Evolutionary conservation across 2,329 filamentous ascomycete species (phyloP), one percentile per base, ranked within the genome.

Genomic region (Aspergillus amoenus): DNA sequence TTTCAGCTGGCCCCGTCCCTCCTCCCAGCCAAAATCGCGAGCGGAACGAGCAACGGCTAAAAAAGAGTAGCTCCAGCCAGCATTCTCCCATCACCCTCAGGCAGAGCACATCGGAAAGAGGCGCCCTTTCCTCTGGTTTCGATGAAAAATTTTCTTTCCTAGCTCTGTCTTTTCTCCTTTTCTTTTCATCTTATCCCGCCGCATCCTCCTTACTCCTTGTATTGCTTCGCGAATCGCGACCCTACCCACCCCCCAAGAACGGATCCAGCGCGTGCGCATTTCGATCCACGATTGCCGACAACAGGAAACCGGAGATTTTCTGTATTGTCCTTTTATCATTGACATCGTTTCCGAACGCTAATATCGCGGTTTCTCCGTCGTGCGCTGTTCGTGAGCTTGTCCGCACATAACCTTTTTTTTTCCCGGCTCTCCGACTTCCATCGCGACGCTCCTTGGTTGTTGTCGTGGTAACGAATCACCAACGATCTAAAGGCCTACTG

Each of bases 211-310:
- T 40, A 15, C 52, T 34, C 55, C 37, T 30, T 45, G 46, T 51
- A 43, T 51, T 63, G 41, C 51, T 56, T 62, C 59, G 62, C 60
- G 57, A 55, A 52, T 60, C 57, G 62, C 62, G 56, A 61, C 52
- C 56, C 44, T 55, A 55, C 40, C 52, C 46, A 45, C 46, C 47
- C 47, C 40, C 45, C 51, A 41, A 49, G 42, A 46, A 46, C 54
- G 51, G 52, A 56, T 48, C 46, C 44, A 56, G 53, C 57, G 59
- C 59, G 62, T 59, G 52, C 56, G 34, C 50, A 17, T 42, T 40
- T 55, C 22, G 21, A 48, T 18, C 46, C 53, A 32, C 42, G 9
- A 41, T 48, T 12, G 21, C 17, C 39, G 37, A 44, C 55, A 18
- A 30, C 30, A 34, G n/a, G 18, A 52, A 41, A n/a, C 40, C 45